Evolutionary conservation across 306 rosid genomes (phyloP), one percentile per base, ranked within the genome.

Genomic region (Cicer chorassanicum): DNA sequence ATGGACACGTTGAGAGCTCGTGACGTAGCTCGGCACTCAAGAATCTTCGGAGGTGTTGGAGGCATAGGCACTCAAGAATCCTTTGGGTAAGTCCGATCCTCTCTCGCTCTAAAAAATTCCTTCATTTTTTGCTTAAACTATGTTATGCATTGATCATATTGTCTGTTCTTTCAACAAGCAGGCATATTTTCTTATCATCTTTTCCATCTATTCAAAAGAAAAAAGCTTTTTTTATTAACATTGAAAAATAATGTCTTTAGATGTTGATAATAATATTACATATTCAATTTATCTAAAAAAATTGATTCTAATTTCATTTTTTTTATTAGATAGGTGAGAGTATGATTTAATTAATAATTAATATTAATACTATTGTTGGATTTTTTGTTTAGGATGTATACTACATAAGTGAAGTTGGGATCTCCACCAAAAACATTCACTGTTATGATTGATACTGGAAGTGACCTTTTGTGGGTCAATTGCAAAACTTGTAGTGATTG

Each of bases 371-470:
- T 59, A 1, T 24, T 59, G 40, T 83, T 85, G 83, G 75, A 76
- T 84, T 72, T 40, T 78, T 85, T 21, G 42, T 80, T 68, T 68
- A 94, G 99, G 89, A 80, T 92, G 77, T 94, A 94, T 84, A 92
- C 81, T 75, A 87, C 99, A 0, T 85, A 89, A 84, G 96, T 94
- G 57, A 92, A 88, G 86, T 80, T 94, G 83, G 99, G 99, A 63
- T 79, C 96, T 76, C 99, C 99, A 46, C 93, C 97, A 4, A 90
- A 64, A 78, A 97, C 90, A 78, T 94, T 92, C 77, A 90, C 84
- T 34, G 99, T 94, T 51, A 95, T 92, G 88, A 92, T 94, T 69
- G 99, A 94, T 75, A 91, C 99, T 2, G 99, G 99, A 72, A 94
- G 99, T 63, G 99, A 94, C 64, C 86, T 90, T 75, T 86, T 94